Base-by-base conservation (phyloP, 805 yeast species). In the Lipomyces anomalus region DNA sequence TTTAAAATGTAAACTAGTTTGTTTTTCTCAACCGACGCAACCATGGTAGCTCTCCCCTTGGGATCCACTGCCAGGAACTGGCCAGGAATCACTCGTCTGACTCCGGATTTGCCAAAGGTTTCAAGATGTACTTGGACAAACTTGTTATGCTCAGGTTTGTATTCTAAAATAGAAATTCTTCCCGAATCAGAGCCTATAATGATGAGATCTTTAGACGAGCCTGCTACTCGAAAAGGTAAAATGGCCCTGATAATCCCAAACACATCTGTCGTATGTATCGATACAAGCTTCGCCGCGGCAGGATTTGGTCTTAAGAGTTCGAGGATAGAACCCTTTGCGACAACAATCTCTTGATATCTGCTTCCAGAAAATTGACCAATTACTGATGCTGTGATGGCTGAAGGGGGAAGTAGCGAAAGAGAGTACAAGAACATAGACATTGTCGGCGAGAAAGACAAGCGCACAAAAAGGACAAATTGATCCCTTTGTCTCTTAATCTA, bases 181-280 rank as follows among this genome's bases (percentile, higher is more conserved):
- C 97, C 97, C 1, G 94, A 75, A 58, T 89, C 97, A 0, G 92
- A 78, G 0, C 90, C 75, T 2, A 86, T 60, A 4, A 81, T 73
- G n/a, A 89, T 49, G 22, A 67, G 67, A 52, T 86, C 92, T 43
- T 67, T 69, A 0, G 69, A 61, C 0, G 77, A 60, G 0, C 83
- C 86, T 0, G 76, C 69, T 7, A 74, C 61, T 18, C 77, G 72
- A 44, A 86, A 64, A 21, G 74, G 67, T 4, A 67, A 68, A 7
- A 85, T 64, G 3, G 67, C 50, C 38, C 87, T 70, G 2, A 89
- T 67, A 4, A 75, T 69, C 1, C 83, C 81, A 62, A 82, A 82
- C 0, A 76, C 57, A 26, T 77, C 71, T 33, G 76, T 76, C 1
- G 62, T 55, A 9, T 66, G 57, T 4, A 76, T 33, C 32, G 66